Conservation (phyloP, 805 yeast species). For the Kazachstania bromeliacearum region DNA sequence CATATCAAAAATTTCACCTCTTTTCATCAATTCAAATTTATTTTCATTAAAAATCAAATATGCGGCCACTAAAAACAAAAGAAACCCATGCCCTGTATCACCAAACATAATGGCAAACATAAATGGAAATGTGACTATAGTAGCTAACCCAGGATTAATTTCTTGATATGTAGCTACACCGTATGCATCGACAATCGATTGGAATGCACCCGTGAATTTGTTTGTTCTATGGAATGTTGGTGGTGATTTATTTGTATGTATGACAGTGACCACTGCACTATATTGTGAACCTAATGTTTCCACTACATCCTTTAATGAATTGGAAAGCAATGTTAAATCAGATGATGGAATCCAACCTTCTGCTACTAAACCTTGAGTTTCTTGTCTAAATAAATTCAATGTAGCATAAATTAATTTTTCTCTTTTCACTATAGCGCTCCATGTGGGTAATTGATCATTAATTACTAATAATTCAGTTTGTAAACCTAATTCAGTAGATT, state of each 20-base stretch:
- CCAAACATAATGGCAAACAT: slow-evolving; percentile 99
- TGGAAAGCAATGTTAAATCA: slow-evolving; percentile 58
- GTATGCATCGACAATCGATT: slow-evolving; percentile 87
- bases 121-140: slow-evolving; percentile 92
- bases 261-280: slow-evolving; percentile 46
- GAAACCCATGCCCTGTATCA: slow-evolving; percentile 92
- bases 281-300: slow-evolving; percentile 32
- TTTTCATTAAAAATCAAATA: slow-evolving; percentile 65
- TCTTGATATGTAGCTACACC: slow-evolving; percentile 91
- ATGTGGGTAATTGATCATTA: slow-evolving; percentile 62
- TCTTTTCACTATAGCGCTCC: slow-evolving; percentile 61
- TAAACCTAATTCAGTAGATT: slow-evolving; percentile 58
- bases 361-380: slow-evolving; percentile 76
- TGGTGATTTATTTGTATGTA: slow-evolving; percentile 76
- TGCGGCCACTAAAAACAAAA: slow-evolving; percentile 66
- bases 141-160: slow-evolving; percentile 92
- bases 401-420: slow-evolving; percentile 79
- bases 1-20: slow-evolving; percentile 95
- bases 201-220: slow-evolving; percentile 89
- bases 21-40: slow-evolving; percentile 53
- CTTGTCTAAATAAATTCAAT: slow-evolving; percentile 70
- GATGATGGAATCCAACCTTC: slow-evolving; percentile 95
- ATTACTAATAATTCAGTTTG: slow-evolving; percentile 70
- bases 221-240: slow-evolving; percentile 95
- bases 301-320: slow-evolving; percentile 46